Conservation (phyloP, 1,139 yeast species). For the Taphrina communis region DNA sequence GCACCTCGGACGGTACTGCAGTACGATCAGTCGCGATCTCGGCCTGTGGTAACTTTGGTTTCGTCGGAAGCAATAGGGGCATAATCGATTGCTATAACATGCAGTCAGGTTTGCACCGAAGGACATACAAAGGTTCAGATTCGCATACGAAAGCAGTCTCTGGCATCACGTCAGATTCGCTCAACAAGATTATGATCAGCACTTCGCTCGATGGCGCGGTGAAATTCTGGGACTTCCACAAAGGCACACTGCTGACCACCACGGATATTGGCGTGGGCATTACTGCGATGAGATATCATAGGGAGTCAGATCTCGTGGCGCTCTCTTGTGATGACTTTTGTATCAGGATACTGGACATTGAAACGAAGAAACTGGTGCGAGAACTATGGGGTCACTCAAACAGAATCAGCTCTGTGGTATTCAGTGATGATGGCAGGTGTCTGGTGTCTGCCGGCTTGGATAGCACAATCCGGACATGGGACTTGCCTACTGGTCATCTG, state of each 20-base stretch:
- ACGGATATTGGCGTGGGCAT: conserved; percentile 76
- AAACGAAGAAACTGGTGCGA: conserved; percentile 82
- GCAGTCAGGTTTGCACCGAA: conserved; percentile 84
- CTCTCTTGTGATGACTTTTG: conserved; percentile 85
- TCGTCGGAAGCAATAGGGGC: conserved; percentile 90
- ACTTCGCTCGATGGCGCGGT: conserved; percentile 88
- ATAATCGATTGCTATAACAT: conserved; percentile 87
- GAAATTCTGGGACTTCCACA: conserved; percentile 83
- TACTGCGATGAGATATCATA: conserved; percentile 75
- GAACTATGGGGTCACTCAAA: conserved; percentile 88
- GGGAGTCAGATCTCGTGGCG: conserved; percentile 82
- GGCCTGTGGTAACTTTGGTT: conserved; percentile 92
- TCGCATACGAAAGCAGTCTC: conserved; percentile 83
- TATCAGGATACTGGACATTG: conserved; percentile 79
- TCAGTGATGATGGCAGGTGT: conserved; percentile 97
- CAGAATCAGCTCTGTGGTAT: conserved; percentile 85
- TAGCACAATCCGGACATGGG: conserved; percentile 94
- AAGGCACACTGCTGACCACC: conserved; percentile 71
- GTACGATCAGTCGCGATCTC: conserved; percentile 83
- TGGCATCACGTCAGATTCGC: conserved; percentile 86
- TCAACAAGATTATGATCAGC: conserved; percentile 85
- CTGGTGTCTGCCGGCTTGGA: conserved; percentile 83
- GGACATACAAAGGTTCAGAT: conserved; percentile 53
- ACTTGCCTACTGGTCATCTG: conserved; percentile 94
- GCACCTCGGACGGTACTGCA: conserved; percentile 77